Evolutionary conservation across 1,139 yeast genomes (phyloP).

Genomic region (Hanseniaspora gamundiae): DNA sequence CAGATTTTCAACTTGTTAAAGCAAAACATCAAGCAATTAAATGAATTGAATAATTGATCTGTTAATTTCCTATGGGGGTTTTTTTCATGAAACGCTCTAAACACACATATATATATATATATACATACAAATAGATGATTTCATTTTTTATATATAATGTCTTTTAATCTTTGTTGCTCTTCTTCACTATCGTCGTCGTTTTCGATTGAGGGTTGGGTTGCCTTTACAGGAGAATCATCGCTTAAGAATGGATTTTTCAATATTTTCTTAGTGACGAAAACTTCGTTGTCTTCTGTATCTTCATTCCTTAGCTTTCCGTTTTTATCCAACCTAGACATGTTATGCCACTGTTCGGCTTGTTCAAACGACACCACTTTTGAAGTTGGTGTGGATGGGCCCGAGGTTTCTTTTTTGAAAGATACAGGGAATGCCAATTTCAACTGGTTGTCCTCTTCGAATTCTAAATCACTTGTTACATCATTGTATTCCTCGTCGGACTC

Average conservation of each 20-base stretch:
- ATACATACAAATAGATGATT: background rate
- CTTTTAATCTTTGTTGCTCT: background rate
- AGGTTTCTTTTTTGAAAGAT: background rate
- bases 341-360: slow-evolving; percentile 11
- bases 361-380: slow-evolving; percentile 18
- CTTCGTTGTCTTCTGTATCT: slow-evolving; percentile 7
- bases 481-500: slow-evolving; percentile 4
- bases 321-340: slow-evolving; percentile 3
- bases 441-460: background rate
- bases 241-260: slow-evolving; percentile 17
- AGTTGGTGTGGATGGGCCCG: slow-evolving; percentile 14
- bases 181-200: background rate
- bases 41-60: background rate
- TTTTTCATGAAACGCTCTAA: background rate
- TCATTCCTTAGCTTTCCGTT: slow-evolving; percentile 3
- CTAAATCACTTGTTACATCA: too few species aligned
- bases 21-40: background rate
- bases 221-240: slow-evolving; percentile 2
- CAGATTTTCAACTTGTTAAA: slow-evolving; percentile 41
- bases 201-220: background rate
- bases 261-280: slow-evolving; percentile 6
- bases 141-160: background rate
- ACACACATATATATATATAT: background rate
- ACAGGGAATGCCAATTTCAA: slow-evolving; percentile 12
- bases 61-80: background rate